Evolutionary conservation across 805 yeast species (phyloP).

Genomic region (Sugiyamaella smithiae): DNA sequence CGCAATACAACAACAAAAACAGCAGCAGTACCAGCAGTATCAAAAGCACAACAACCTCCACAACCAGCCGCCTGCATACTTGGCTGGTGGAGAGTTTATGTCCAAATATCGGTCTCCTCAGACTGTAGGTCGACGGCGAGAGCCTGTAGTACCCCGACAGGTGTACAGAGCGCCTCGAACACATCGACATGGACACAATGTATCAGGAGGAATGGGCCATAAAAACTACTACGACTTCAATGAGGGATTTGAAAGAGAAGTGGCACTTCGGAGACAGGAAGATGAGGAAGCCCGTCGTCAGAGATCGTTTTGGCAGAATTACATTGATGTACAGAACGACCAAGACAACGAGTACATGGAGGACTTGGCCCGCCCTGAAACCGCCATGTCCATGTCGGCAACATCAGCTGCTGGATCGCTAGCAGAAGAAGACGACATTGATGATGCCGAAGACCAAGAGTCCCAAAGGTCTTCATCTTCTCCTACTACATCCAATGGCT

Average conservation of each 20-base stretch:
- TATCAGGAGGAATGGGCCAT: not conserved
- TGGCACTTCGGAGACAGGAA: not conserved
- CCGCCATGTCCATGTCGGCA: not conserved
- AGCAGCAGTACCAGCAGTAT: not conserved
- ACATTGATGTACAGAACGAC: constrained; percentile 18
- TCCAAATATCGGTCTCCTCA: constrained; percentile 1
- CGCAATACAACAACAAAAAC: constrained; percentile 5
- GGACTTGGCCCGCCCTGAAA: not conserved
- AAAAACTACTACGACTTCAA: constrained; percentile 7
- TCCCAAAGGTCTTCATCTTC: no score
- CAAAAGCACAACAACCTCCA: constrained; percentile 6
- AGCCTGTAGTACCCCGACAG: not conserved
- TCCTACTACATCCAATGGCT: not conserved
- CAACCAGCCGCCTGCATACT: not conserved
- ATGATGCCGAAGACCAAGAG: not conserved
- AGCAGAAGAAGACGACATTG: not conserved
- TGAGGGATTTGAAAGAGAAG: constrained; percentile 9
- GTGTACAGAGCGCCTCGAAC: not conserved
- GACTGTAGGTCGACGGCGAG: not conserved
- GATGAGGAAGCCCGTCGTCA: constrained; percentile 11
- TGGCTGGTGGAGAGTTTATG: not conserved
- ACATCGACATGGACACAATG: not conserved
- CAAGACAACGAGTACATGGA: constrained; percentile 18
- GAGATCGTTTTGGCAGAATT: constrained; percentile 17
- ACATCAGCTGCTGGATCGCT: not conserved